A percentile compares a stretch with the other conserved stretches of the same genome.
These are phyloP conservation scores for Sarocladium oryzae DNA, from an alignment of 2,329 filamentous ascomycete species.

Conservation along the genomic window DNA sequence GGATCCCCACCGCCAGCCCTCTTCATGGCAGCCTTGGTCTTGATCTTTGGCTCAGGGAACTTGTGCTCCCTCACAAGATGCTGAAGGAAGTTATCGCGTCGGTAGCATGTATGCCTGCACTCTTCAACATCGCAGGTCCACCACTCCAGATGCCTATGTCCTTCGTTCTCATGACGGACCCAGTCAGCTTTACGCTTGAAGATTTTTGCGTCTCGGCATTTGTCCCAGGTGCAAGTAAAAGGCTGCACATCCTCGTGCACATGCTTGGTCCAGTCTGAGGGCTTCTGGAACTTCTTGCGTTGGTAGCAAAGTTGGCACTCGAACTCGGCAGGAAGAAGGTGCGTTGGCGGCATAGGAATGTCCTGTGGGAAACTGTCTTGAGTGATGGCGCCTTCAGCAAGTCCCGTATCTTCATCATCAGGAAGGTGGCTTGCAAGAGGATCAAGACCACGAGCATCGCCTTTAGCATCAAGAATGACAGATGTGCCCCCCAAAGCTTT, in stretches of 20 bases:
- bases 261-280: slow-evolving; percentile 95
- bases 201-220: slow-evolving; percentile 77
- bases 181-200: slow-evolving; percentile 96
- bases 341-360: slow-evolving; percentile 75
- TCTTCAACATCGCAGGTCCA: slow-evolving; percentile 81
- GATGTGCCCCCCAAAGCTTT: slow-evolving; percentile 60
- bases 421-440: slow-evolving; percentile 48
- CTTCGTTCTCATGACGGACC: slow-evolving; percentile 90
- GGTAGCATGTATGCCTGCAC: slow-evolving; percentile 75
- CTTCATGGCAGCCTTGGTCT: slow-evolving; percentile 64
- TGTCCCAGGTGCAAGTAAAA: slow-evolving; percentile 85
- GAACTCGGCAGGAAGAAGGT: slow-evolving; percentile 73
- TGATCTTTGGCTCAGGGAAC: slow-evolving; percentile 71
- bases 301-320: slow-evolving; percentile 86
- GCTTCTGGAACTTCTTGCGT: slow-evolving; percentile 79
- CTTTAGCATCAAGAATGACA: slow-evolving; percentile 52
- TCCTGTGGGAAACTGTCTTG: slow-evolving; percentile 71
- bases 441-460: slow-evolving; percentile 54
- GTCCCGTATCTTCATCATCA: slow-evolving; percentile 58
- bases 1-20: slow-evolving; percentile 51
- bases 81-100: slow-evolving; percentile 88
- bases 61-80: slow-evolving; percentile 91
- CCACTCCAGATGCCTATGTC: slow-evolving; percentile 83
- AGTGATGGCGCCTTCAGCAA: slow-evolving; percentile 61
- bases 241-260: slow-evolving; percentile 91